Evolutionary conservation across 2,329 filamentous ascomycete species (phyloP).

Genomic region (Claviceps sp.): DNA sequence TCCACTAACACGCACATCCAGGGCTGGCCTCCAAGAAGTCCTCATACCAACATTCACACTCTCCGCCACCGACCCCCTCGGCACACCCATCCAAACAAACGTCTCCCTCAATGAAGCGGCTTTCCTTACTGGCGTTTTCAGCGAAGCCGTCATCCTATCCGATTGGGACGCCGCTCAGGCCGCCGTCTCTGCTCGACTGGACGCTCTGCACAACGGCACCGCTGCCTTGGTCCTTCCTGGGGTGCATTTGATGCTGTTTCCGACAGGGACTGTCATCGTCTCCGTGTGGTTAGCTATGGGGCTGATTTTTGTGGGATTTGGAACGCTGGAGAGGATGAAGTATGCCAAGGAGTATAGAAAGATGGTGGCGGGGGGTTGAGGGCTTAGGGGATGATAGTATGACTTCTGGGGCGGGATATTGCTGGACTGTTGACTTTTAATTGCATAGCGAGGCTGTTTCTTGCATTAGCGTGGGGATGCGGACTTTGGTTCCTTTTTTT

Average conservation of each 20-base stretch:
- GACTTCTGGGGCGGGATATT: too few relatives aligned
- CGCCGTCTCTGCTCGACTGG: conserved; percentile 34
- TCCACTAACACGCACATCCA: conserved; percentile 15
- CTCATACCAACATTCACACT: conserved; percentile 58
- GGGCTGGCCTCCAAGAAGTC: conserved; percentile 45
- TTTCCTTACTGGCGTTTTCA: conserved; percentile 60
- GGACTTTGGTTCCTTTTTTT: not conserved
- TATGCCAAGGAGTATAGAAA: conserved; percentile 51
- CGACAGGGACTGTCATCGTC: conserved; percentile 55
- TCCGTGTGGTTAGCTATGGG: conserved; percentile 47
- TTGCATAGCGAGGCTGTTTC: too few relatives aligned
- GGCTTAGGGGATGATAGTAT: not conserved
- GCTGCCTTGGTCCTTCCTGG: conserved; percentile 58
- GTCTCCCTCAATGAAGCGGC: conserved; percentile 57
- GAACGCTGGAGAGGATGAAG: conserved; percentile 52
- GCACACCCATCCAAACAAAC: conserved; percentile 43
- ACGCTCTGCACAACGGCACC: conserved; percentile 33
- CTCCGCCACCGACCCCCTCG: conserved; percentile 38
- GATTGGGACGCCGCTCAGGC: conserved; percentile 33
- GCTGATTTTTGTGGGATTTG: conserved; percentile 43
- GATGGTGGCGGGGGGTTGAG: conserved; percentile 7
- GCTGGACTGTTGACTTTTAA: too few relatives aligned
- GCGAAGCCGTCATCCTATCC: conserved; percentile 40
- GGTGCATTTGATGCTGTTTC: conserved; percentile 53
- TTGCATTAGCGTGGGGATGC: not conserved